phyloP scores from a whole-genome alignment of 108 stramenopile genomes.

The Schizochytrium sp. region DNA sequence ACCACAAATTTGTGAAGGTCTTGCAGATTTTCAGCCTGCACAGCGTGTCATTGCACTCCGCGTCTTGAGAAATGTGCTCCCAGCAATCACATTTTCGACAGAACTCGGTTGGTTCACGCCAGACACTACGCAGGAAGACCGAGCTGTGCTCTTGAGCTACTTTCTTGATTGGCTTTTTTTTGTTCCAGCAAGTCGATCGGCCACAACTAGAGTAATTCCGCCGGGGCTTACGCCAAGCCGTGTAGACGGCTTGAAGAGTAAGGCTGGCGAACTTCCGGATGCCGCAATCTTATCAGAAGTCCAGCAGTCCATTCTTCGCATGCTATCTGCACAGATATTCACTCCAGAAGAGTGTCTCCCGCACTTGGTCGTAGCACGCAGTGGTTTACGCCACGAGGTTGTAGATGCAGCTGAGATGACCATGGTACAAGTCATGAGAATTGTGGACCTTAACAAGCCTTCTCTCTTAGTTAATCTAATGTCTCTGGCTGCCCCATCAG shows the following conservation, averaged over 20 bases:
- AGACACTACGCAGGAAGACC: background rate
- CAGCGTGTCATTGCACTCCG: conserved; percentile 14
- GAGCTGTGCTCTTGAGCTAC: background rate
- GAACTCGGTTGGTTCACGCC: background rate
- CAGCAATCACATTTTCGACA: background rate
- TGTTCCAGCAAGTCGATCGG: background rate
- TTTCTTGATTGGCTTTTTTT: conserved; percentile 46
- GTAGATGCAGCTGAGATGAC: conserved; percentile 26
- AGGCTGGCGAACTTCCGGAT: conserved; percentile 37
- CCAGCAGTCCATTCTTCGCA: conserved; percentile 27
- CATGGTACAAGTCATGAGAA: conserved; percentile 9
- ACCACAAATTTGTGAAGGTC: background rate
- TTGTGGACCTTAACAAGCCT: conserved; percentile 6
- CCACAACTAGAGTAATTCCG: background rate
- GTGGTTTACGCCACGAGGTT: conserved; percentile 46
- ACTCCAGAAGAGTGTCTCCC: conserved; percentile 5
- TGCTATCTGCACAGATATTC: background rate
- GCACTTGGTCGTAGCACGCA: conserved; percentile 45
- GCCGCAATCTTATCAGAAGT: background rate
- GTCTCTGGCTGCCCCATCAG: conserved; percentile 17
- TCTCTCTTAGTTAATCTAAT: background rate
- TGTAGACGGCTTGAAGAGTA: conserved; percentile 8
- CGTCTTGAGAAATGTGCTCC: background rate
- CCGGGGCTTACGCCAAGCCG: conserved; percentile 39
- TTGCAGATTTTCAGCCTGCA: background rate